Conservation (phyloP, 2,329 filamentous ascomycete species). For the Myriosclerotinia duriaeana region DNA sequence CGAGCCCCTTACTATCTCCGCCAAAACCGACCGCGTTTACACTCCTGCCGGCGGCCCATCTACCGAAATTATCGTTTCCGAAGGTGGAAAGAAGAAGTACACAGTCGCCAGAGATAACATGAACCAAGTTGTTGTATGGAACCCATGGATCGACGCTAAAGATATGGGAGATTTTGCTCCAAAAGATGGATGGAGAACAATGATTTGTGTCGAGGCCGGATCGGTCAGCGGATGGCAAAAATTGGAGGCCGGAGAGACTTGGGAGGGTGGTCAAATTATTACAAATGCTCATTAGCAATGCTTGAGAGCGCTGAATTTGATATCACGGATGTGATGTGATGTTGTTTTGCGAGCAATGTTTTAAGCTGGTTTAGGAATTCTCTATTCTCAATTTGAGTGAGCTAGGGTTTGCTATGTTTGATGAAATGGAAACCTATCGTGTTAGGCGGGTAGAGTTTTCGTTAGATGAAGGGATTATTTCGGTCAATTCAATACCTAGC, state of each 20-base stretch:
- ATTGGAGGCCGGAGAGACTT: constrained; percentile 73
- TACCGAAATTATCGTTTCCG: constrained; percentile 58
- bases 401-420: background rate
- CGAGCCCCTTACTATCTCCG: constrained; percentile 62
- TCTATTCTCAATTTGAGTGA: background rate
- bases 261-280: constrained; percentile 52
- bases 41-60: constrained; percentile 63
- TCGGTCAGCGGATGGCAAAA: constrained; percentile 79
- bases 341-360: background rate
- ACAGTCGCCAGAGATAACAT: constrained; percentile 81
- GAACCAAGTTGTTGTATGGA: constrained; percentile 91
- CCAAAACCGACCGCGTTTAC: constrained; percentile 89
- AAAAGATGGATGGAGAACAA: constrained; percentile 85
- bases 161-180: constrained; percentile 85
- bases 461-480: constrained; percentile 5
- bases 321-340: constrained; percentile 14
- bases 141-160: constrained; percentile 87
- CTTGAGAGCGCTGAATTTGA: background rate
- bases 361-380: background rate
- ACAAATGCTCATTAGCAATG: constrained; percentile 20
- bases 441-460: background rate
- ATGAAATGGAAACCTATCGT: background rate
- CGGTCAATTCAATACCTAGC: background rate
- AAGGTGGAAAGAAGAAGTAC: constrained; percentile 64
- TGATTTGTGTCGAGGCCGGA: constrained; percentile 93